Base-by-base conservation (phyloP, 2,329 filamentous ascomycete species). In the Cladophialophora exuberans region DNA sequence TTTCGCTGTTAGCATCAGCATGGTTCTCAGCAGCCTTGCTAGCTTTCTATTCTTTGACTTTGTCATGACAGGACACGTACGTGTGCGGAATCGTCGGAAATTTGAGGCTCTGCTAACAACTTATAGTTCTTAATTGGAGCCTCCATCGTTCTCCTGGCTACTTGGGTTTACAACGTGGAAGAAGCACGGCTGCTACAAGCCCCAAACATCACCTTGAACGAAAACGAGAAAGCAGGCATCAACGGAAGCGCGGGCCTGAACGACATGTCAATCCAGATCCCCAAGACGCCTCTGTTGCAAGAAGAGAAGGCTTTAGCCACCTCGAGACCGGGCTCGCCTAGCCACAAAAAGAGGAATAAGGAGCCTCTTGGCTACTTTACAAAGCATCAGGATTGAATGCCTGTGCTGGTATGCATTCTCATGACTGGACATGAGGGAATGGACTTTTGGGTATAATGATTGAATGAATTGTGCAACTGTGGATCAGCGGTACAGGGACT, bases 1-100 rank as follows among this genome's bases (percentile, higher is more conserved):
- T 69, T 92, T 96, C 73, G 91, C 93, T 3, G 93, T 91, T 4
- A 94, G 89, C 66, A 89, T 96, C 59, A 96, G 90, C 67, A 95
- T 97, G 59, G 78, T 97, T 52, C 76, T 97, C 45, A 95, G 89
- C 69, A 91, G 92, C 61, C 63, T 97, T 11, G 89, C 89, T 48
- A 96, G 91, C 67, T 82, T 96, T 1, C 86, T 84, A 73, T 87
- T 96, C 62, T 96, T 97, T 69, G 82, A 92, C 45, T 90, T 96
- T 62, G 73, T 84, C 43, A 81, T 94, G 38, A 89, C 87, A 1
- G 66, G 79, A 22, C 83, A 84, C 62, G 90, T 95, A 81, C 75
- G 88, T 79, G 15, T 15, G 15, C 11, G n/a, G 20, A 53, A 25
- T 22, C 39, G 45, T 26, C 33, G 51, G 11, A 25, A 25, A 10